phyloP scores from a whole-genome alignment of 306 rosid species.

The Lagenaria siceraria region DNA sequence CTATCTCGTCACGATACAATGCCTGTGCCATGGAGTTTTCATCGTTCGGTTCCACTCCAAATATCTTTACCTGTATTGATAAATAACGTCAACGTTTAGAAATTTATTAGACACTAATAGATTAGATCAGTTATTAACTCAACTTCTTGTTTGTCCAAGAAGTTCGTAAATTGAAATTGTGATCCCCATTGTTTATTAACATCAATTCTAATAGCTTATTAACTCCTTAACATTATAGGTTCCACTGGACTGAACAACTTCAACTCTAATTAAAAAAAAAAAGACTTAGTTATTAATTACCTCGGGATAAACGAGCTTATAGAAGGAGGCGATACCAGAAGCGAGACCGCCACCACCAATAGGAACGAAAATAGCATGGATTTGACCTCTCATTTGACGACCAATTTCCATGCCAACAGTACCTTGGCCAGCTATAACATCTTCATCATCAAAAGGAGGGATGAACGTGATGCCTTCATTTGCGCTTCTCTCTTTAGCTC shows the following conservation, averaged over 20 bases:
- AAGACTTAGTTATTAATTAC: conserved; percentile 13
- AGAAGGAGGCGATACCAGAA: conserved; percentile 86
- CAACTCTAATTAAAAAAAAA: no score
- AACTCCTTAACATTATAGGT: no score
- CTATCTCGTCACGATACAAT: conserved; percentile 63
- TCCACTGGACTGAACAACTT: no score
- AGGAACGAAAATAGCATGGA: conserved; percentile 91
- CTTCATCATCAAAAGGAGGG: conserved; percentile 85
- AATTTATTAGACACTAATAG: no score
- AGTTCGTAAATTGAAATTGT: no score
- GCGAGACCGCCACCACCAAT: conserved; percentile 92
- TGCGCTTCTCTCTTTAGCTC: conserved; percentile 41
- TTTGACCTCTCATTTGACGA: conserved; percentile 48
- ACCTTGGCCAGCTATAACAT: conserved; percentile 87
- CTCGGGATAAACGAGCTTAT: conserved; percentile 77
- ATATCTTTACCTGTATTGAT: conserved; percentile 25
- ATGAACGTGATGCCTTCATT: conserved; percentile 53
- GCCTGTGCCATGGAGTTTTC: conserved; percentile 90
- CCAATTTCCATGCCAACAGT: conserved; percentile 90
- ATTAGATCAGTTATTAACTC: no score
- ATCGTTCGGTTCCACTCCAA: conserved; percentile 85
- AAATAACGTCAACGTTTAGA: background rate
- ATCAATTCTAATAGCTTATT: no score
- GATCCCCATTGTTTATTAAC: no score
- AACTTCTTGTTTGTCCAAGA: no score